These are phyloP conservation scores for Macaranga tanarius DNA, from an alignment of 441 rosid genomes.

Conservation along the genomic window DNA sequence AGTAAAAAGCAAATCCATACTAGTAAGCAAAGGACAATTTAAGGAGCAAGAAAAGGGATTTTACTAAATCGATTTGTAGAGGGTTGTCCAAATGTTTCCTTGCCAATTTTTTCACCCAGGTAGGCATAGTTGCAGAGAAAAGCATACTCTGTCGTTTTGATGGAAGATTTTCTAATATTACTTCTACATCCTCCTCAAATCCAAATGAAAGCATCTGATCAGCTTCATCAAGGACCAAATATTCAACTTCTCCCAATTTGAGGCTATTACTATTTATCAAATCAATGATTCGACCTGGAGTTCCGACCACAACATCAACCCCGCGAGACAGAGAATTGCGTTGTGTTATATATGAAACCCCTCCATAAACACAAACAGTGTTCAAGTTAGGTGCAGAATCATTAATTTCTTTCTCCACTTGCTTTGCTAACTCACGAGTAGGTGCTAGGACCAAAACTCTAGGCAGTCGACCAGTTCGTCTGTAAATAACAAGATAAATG, in stretches of 20 bases:
- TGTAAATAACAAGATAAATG: constrained; percentile 29
- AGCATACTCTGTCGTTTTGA: constrained; percentile 91
- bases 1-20: not conserved
- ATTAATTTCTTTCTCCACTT: constrained; percentile 94
- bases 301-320: constrained; percentile 97
- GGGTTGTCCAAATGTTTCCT: constrained; percentile 90
- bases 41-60: not conserved
- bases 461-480: constrained; percentile 74
- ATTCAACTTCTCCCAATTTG: constrained; percentile 83
- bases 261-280: constrained; percentile 75
- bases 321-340: constrained; percentile 84
- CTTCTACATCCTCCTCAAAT: constrained; percentile 93
- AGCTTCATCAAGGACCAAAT: constrained; percentile 97
- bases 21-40: not conserved
- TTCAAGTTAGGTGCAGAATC: constrained; percentile 83
- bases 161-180: constrained; percentile 85
- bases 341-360: constrained; percentile 84
- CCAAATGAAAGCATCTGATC: constrained; percentile 99
- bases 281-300: constrained; percentile 97
- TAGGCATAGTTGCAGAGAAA: constrained; percentile 98
- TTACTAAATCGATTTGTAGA: constrained; percentile 88
- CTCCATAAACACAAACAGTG: constrained; percentile 95
- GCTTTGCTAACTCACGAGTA: constrained; percentile 88
- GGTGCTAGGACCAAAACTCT: constrained; percentile 81
- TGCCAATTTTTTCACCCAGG: constrained; percentile 91